These are phyloP conservation scores for Colletotrichum spaethianum DNA, from an alignment of 2,329 filamentous ascomycete genomes.

Conservation along the genomic window DNA sequence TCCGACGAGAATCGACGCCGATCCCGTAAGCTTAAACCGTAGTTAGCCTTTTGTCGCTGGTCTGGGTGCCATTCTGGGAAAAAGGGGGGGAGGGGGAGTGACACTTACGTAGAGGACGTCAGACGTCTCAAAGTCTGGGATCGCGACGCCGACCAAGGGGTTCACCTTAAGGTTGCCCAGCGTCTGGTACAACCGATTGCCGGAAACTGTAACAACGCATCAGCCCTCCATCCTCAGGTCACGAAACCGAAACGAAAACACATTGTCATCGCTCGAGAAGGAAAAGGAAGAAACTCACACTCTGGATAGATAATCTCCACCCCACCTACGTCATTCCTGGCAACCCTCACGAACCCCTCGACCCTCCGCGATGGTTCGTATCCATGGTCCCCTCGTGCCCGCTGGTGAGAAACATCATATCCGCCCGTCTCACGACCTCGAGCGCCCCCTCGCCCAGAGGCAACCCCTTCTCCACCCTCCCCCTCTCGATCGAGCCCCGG, in stretches of 20 bases:
- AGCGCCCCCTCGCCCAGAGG: conserved; percentile 68
- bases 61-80: neutral
- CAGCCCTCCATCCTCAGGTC: neutral
- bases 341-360: conserved; percentile 81
- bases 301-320: conserved; percentile 81
- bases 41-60: conserved; percentile 10
- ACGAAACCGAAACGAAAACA: neutral
- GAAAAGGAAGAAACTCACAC: conserved; percentile 56
- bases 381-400: conserved; percentile 81
- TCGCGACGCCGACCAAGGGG: conserved; percentile 76
- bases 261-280: neutral
- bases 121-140: conserved; percentile 82
- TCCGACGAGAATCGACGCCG: conserved; percentile 76
- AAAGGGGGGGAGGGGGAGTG: neutral
- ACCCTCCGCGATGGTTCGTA: conserved; percentile 85
- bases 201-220: conserved; percentile 66
- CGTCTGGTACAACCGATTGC: conserved; percentile 87
- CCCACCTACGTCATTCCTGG: conserved; percentile 65
- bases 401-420: conserved; percentile 85
- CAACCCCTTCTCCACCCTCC: conserved; percentile 48
- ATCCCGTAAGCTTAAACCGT: conserved; percentile 69
- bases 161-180: conserved; percentile 81
- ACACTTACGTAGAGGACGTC: conserved; percentile 74
- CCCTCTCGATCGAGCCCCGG: conserved; percentile 8
- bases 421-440: conserved; percentile 73